Percentiles rank a stretch among this genome's conserved stretches.
phyloP scores from a whole-genome alignment of 768 basidiomycete genomes.

The Hygrocybe coccinea region DNA sequence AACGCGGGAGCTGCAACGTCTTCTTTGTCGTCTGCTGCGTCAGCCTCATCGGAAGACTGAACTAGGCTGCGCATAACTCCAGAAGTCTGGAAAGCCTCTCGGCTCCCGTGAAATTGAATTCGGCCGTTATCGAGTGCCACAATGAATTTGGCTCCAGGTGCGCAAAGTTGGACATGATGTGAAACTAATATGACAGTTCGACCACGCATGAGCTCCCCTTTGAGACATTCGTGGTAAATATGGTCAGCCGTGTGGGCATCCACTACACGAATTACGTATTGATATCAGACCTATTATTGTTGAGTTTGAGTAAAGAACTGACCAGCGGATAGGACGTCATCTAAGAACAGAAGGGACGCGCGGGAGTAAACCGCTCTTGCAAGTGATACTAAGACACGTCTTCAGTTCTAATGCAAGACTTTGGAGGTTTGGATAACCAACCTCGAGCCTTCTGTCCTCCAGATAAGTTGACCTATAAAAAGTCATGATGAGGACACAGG shows the following conservation, averaged over 20 bases:
- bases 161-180: slow-evolving; percentile 88
- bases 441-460: slow-evolving; percentile 69
- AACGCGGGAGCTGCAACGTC: slow-evolving; percentile 37
- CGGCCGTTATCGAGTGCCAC: slow-evolving; percentile 80
- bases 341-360: slow-evolving; percentile 74
- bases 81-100: slow-evolving; percentile 61
- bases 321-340: slow-evolving; percentile 70
- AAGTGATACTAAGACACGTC: slow-evolving; percentile 46
- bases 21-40: slow-evolving; percentile 38
- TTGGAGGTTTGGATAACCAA: slow-evolving; percentile 25
- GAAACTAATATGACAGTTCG: slow-evolving; percentile 91
- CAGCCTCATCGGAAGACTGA: slow-evolving; percentile 42
- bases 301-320: slow-evolving; percentile 6
- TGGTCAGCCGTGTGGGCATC: slow-evolving; percentile 93
- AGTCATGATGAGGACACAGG: neutral
- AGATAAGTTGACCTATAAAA: slow-evolving; percentile 47
- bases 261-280: slow-evolving; percentile 38
- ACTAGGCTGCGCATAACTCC: slow-evolving; percentile 62
- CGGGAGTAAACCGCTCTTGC: slow-evolving; percentile 89
- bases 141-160: slow-evolving; percentile 73
- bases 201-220: slow-evolving; percentile 73
- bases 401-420: slow-evolving; percentile 44
- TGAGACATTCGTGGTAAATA: slow-evolving; percentile 76
- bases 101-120: slow-evolving; percentile 67
- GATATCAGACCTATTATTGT: slow-evolving; percentile 3